Evolutionary conservation across 768 basidiomycete species (phyloP).

Genomic region (Lentinula sp.): DNA sequence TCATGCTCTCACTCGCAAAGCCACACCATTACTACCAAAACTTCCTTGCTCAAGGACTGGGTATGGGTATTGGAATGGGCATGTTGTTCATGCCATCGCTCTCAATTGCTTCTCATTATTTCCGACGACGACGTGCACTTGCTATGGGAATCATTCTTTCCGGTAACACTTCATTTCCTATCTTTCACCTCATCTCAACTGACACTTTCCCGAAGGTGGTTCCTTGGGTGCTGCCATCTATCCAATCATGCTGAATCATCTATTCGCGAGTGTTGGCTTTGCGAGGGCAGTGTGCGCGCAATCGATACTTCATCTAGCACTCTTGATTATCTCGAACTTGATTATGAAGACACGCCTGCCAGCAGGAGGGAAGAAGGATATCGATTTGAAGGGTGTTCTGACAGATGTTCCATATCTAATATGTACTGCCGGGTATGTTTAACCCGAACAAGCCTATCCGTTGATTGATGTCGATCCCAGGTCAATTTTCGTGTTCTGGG

Average conservation of each 20-base stretch:
- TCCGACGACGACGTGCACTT: constrained; percentile 26
- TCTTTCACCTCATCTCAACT: neutral
- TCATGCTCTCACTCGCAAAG: constrained; percentile 27
- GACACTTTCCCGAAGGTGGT: constrained; percentile 1
- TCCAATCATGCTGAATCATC: constrained; percentile 20
- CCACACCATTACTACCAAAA: constrained; percentile 25
- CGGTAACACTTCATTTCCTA: constrained; percentile 14
- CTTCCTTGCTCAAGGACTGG: constrained; percentile 11
- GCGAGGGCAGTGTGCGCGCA: constrained; percentile 3
- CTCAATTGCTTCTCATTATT: constrained; percentile 35
- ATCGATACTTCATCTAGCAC: neutral
- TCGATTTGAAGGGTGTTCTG: constrained; percentile 1
- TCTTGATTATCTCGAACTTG: constrained; percentile 1
- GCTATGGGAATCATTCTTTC: constrained; percentile 35
- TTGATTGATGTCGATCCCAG: neutral
- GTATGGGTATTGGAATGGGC: constrained; percentile 27
- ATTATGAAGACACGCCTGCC: constrained; percentile 5
- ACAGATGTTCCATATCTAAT: constrained; percentile 1
- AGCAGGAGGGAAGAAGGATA: neutral
- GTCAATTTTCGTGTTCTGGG: constrained; percentile 7
- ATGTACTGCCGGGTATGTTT: neutral
- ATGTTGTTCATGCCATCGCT: constrained; percentile 30
- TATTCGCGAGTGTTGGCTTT: constrained; percentile 2
- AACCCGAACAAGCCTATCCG: neutral
- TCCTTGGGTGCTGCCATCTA: constrained; percentile 17